These are phyloP conservation scores for Globisporangium rhizosaccharum DNA, from an alignment of 352 stramenopile genomes.

Conservation along the genomic window DNA sequence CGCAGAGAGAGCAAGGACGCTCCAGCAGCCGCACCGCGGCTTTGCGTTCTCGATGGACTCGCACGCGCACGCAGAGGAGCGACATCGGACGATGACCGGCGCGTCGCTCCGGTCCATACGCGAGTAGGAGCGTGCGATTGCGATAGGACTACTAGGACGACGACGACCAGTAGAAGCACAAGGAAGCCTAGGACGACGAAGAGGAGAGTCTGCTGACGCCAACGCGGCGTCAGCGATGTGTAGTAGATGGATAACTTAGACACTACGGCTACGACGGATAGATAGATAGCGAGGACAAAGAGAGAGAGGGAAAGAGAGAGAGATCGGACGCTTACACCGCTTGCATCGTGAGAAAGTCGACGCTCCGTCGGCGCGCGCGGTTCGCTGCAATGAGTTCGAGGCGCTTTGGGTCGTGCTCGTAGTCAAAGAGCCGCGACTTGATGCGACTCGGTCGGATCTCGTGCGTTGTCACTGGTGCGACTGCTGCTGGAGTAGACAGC, in stretches of 20 bases:
- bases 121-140: background rate
- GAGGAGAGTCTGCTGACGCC: background rate
- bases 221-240: background rate
- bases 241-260: background rate
- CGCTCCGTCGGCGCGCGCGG: conserved; percentile 13
- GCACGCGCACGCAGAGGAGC: conserved; percentile 46
- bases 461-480: background rate
- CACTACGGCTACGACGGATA: background rate
- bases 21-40: conserved; percentile 45
- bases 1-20: conserved; percentile 7
- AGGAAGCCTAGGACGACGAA: too few species aligned
- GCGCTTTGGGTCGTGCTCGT: conserved; percentile 15
- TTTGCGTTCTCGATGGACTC: conserved; percentile 73
- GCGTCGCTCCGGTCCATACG: conserved; percentile 20
- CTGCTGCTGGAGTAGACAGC: background rate
- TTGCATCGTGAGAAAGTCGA: conserved; percentile 1
- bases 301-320: background rate
- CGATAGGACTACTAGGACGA: background rate
- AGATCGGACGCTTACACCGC: background rate
- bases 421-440: conserved; percentile 17
- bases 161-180: background rate
- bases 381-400: conserved; percentile 16
- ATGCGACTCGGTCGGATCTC: conserved; percentile 10
- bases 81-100: conserved; percentile 43
- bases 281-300: background rate